A percentile compares a stretch with the other conserved stretches of the same genome.
Evolutionary conservation across 2,329 filamentous ascomycete genomes (phyloP).

Genomic region (Pleochaeta shiraiana): DNA sequence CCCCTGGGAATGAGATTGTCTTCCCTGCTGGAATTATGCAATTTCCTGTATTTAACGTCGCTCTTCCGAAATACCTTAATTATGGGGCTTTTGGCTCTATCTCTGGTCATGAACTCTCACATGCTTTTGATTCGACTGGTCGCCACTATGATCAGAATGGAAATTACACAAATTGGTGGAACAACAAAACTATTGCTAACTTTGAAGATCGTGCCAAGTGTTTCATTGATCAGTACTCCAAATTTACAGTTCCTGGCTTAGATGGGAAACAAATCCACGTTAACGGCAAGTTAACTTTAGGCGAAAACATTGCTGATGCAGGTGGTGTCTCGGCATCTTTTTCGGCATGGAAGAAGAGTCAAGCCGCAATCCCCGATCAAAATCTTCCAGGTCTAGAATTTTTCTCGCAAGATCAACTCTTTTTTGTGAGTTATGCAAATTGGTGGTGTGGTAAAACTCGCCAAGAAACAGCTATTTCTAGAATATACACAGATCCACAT

Average conservation of each 20-base stretch:
- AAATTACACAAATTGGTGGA: conserved; percentile 47
- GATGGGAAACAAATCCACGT: conserved; percentile 35
- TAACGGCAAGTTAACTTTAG: conserved; percentile 39
- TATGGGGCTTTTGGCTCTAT: conserved; percentile 50
- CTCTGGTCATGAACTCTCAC: conserved; percentile 46
- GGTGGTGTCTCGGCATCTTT: conserved; percentile 42
- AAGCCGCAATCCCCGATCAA: conserved; percentile 24
- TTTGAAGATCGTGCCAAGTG: conserved; percentile 39
- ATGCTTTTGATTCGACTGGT: conserved; percentile 46
- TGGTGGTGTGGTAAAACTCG: conserved; percentile 45
- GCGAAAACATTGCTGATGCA: conserved; percentile 52
- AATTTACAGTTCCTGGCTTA: conserved; percentile 34
- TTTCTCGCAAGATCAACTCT: conserved; percentile 46
- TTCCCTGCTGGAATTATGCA: conserved; percentile 52
- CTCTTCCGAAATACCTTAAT: conserved; percentile 39
- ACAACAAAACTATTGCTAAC: conserved; percentile 31
- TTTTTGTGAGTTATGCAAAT: conserved; percentile 42
- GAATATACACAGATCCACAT: conserved; percentile 41
- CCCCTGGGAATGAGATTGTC: conserved; percentile 40
- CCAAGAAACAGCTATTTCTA: conserved; percentile 31
- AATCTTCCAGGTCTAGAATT: conserved; percentile 35
- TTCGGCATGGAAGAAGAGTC: conserved; percentile 39
- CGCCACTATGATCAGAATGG: conserved; percentile 41
- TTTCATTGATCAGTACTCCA: conserved; percentile 43
- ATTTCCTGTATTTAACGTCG: conserved; percentile 39